Evolutionary conservation across 1,284 basidiomycete genomes (phyloP).

Genomic region (Hemileia vastatrix): DNA sequence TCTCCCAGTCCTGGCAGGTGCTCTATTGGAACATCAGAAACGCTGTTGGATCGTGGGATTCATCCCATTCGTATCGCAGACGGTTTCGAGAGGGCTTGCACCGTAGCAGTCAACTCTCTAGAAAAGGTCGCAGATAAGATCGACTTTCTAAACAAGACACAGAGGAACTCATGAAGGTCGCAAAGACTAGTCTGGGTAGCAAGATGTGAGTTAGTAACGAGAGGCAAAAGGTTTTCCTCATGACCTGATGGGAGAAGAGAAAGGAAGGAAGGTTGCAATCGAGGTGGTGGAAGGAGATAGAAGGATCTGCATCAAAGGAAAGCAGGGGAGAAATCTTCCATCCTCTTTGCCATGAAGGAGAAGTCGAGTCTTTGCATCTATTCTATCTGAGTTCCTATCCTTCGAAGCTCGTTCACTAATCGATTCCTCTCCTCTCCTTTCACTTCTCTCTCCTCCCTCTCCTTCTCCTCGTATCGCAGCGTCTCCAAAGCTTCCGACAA

Average conservation of each 20-base stretch:
- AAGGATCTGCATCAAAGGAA: too few relatives aligned
- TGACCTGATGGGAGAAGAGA: too few relatives aligned
- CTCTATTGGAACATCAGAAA: conserved; percentile 40
- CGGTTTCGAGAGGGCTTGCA: conserved; percentile 41
- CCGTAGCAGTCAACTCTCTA: conserved; percentile 36
- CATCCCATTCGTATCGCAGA: conserved; percentile 44
- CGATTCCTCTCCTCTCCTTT: not conserved
- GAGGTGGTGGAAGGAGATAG: too few relatives aligned
- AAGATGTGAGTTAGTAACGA: conserved; percentile 30
- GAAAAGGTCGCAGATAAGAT: conserved; percentile 39
- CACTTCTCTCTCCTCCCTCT: not conserved
- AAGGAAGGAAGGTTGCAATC: too few relatives aligned
- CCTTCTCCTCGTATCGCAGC: conserved; percentile 1
- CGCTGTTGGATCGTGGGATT: conserved; percentile 40
- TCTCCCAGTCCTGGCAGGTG: conserved; percentile 40
- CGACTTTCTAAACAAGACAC: conserved; percentile 33
- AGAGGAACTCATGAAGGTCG: conserved; percentile 34
- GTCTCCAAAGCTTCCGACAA: conserved; percentile 40
- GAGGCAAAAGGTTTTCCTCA: not conserved
- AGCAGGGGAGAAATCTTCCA: too few relatives aligned
- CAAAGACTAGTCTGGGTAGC: conserved; percentile 39
- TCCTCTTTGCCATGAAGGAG: too few relatives aligned
- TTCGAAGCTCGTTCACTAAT: too few relatives aligned
- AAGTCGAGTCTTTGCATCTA: too few relatives aligned
- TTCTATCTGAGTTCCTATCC: too few relatives aligned